Base-by-base conservation (phyloP, 2,329 filamentous ascomycete species). In the Aquanectria penicillioides region DNA sequence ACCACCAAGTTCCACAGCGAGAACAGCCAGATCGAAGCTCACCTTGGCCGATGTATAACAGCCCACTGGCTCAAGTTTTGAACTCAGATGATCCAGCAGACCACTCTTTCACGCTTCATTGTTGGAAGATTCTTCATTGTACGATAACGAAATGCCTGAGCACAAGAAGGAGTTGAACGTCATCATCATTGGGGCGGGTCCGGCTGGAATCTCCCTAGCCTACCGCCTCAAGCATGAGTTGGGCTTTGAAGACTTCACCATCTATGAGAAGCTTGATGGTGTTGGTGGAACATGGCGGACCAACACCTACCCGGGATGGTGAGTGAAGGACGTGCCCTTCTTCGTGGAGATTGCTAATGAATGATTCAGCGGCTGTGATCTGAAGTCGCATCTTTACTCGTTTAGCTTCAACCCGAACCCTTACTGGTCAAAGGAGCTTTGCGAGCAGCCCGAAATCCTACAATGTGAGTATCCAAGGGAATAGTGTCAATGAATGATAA, bases 181-280 rank as follows among this genome's bases (percentile, higher is more conserved):
- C 46, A 61, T 69, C 43, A 65, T 69, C 54, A 59, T 69, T 26
- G 66, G 67, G n/a, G 67, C 56, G n/a, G 67, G 67, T 22, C 54
- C 62, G 4, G 56, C 59, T 2, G 66, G 66, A 11, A 65, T 69
- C 40, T 51, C 65, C 11, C 62, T 69, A 29, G 64, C 61, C 20
- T 57, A 62, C 47, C 57, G 57, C n/a, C 55, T 69, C 15, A 64
- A 64, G 49, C 55, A 62, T 13, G 53, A 63, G 20, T 53, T 69
- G n/a, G 61, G 61, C 15, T 67, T 62, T 29, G 25, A 64, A 4
- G 57, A 68, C 38, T 67, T 69, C 28, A 65, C 57, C 26, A 50
- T 68, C n/a, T 65, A 63, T 31, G 66, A 68, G 23, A 65, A 64
- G 52, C 55, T 61, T 20, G 59, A 67, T 20, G 63, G 63, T 12